phyloP scores from a whole-genome alignment of 768 basidiomycete genomes.

The Xerocomellus chrysenteron region DNA sequence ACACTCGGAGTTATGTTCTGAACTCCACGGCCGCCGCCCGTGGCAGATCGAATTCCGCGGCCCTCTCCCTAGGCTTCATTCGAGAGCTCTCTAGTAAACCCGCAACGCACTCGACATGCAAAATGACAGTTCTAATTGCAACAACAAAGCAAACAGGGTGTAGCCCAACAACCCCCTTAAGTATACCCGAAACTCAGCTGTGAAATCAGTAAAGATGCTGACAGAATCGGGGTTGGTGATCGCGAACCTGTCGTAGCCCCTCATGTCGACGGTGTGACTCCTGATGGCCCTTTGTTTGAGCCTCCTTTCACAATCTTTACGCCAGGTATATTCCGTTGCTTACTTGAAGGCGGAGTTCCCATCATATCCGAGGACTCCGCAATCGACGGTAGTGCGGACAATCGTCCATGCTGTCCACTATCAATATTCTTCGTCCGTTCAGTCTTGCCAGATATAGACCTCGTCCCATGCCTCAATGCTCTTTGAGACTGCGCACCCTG shows the following conservation, averaged over 20 bases:
- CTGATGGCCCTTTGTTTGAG: constrained; percentile 16
- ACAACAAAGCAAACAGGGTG: constrained; percentile 1
- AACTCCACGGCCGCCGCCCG: constrained; percentile 24
- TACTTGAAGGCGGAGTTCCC: constrained; percentile 15
- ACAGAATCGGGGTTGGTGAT: background rate
- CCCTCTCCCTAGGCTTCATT: background rate
- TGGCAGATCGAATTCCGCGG: constrained; percentile 23
- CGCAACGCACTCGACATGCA: background rate
- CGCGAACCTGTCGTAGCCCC: background rate
- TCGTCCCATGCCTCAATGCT: background rate
- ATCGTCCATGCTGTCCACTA: background rate
- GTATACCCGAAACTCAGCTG: constrained; percentile 9
- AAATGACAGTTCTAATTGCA: constrained; percentile 1
- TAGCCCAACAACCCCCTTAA: background rate
- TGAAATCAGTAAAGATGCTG: background rate
- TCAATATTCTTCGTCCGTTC: constrained; percentile 1
- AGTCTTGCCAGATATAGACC: background rate
- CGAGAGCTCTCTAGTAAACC: constrained; percentile 3
- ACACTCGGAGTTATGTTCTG: constrained; percentile 12
- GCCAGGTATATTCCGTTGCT: constrained; percentile 32
- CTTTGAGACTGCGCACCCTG: constrained; percentile 1
- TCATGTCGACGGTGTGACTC: constrained; percentile 10
- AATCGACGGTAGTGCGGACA: background rate
- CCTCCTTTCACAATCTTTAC: constrained; percentile 31
- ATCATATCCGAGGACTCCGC: constrained; percentile 16